These are phyloP conservation scores for Candida tropicalis DNA, from an alignment of 1,139 yeast species.

Conservation along the genomic window DNA sequence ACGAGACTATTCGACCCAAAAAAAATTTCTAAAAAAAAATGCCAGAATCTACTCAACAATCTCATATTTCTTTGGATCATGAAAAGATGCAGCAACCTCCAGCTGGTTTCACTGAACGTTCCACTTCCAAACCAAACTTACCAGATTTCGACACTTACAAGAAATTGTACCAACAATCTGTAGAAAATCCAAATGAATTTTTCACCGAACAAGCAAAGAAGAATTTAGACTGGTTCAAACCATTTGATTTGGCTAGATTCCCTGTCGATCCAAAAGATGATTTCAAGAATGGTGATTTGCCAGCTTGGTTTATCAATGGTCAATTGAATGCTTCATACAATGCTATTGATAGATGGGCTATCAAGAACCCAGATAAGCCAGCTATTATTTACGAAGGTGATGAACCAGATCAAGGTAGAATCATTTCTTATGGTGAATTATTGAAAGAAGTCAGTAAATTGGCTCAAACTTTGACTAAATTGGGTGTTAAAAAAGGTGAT, in stretches of 20 bases:
- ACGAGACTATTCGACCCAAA: too few relatives aligned
- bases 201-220: constrained; percentile 65
- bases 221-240: constrained; percentile 62
- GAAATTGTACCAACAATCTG: constrained; percentile 63
- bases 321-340: constrained; percentile 77
- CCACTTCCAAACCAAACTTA: constrained; percentile 51
- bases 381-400: constrained; percentile 86
- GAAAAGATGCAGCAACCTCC: constrained; percentile 54
- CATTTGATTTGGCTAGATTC: constrained; percentile 59
- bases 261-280: constrained; percentile 54
- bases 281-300: constrained; percentile 65
- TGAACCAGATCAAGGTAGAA: constrained; percentile 66
- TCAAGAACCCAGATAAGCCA: constrained; percentile 65
- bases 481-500: constrained; percentile 80
- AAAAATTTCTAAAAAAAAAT: constrained; percentile 15
- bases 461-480: constrained; percentile 64
- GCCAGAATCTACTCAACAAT: constrained; percentile 23
- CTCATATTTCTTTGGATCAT: constrained; percentile 45
- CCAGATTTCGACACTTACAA: constrained; percentile 58
- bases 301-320: constrained; percentile 80
- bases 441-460: constrained; percentile 68
- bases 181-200: constrained; percentile 64
- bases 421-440: constrained; percentile 70
- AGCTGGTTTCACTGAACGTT: constrained; percentile 56
- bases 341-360: constrained; percentile 80